phyloP scores from a whole-genome alignment of 2,329 filamentous ascomycete species.

The Ascochyta pisi region DNA sequence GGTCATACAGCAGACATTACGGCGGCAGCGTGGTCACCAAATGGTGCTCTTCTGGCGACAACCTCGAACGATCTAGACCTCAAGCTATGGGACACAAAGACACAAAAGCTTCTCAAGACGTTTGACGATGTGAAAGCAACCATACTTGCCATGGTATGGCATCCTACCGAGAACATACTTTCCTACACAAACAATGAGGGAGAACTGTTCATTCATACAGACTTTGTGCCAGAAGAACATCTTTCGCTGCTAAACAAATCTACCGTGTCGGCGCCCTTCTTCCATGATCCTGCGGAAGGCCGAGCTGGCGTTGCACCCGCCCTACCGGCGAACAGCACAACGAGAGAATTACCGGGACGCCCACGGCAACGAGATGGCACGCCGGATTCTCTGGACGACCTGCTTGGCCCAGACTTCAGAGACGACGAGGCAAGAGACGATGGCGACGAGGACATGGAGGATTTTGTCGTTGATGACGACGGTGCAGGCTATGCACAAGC shows the following conservation, averaged over 20 bases:
- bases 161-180: conserved; percentile 84
- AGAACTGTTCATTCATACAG: conserved; percentile 87
- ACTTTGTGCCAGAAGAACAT: conserved; percentile 64
- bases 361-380: conserved; percentile 64
- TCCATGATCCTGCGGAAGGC: conserved; percentile 78
- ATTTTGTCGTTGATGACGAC: conserved; percentile 94
- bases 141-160: conserved; percentile 88
- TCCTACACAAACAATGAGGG: conserved; percentile 94
- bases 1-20: conserved; percentile 87
- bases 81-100: conserved; percentile 86
- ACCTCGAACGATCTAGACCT: conserved; percentile 67
- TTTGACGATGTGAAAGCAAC: conserved; percentile 75
- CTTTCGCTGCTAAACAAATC: conserved; percentile 57
- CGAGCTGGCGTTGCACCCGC: conserved; percentile 69
- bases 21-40: conserved; percentile 89
- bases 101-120: conserved; percentile 79
- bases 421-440: conserved; percentile 57
- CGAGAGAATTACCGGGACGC: conserved; percentile 59
- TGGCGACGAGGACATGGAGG: conserved; percentile 60
- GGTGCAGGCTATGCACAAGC: conserved; percentile 81
- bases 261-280: conserved; percentile 81
- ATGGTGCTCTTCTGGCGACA: conserved; percentile 82
- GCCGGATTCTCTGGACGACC: conserved; percentile 79
- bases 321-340: conserved; percentile 59
- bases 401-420: conserved; percentile 70